phyloP scores from a whole-genome alignment of 2,329 filamentous ascomycete genomes.

The Nemania bipapillata region DNA sequence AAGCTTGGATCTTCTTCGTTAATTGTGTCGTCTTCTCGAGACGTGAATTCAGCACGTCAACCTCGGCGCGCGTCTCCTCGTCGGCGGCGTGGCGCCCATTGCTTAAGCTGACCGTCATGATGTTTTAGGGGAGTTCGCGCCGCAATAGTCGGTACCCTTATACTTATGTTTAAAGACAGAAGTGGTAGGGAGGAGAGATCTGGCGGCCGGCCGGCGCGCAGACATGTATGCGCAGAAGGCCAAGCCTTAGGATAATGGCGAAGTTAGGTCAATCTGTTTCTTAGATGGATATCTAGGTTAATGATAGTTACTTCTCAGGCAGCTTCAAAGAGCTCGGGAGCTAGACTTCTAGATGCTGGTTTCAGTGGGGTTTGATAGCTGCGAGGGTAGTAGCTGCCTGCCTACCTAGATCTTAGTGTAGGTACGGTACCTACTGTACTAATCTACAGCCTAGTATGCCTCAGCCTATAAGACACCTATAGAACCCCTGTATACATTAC shows the following conservation, averaged over 20 bases:
- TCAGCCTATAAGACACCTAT: too few species aligned
- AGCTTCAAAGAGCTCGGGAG: background rate
- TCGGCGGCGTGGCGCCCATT: slow-evolving; percentile 65
- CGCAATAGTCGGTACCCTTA: background rate
- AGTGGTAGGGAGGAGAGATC: background rate
- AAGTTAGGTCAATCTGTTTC: background rate
- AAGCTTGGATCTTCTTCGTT: slow-evolving; percentile 95
- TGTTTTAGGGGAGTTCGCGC: background rate
- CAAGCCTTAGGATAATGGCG: background rate
- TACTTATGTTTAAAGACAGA: background rate
- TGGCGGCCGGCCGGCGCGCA: background rate
- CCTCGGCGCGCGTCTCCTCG: slow-evolving; percentile 75
- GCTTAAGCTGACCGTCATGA: slow-evolving; percentile 64
- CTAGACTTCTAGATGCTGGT: background rate
- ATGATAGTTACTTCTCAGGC: background rate
- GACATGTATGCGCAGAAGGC: background rate
- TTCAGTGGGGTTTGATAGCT: background rate
- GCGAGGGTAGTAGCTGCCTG: background rate
- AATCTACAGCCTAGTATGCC: too few species aligned
- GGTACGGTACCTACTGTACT: background rate
- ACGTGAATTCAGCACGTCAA: slow-evolving; percentile 75
- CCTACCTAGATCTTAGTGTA: background rate
- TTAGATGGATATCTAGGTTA: background rate
- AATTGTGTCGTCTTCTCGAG: slow-evolving; percentile 92
- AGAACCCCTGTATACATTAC: too few species aligned